These are phyloP conservation scores for Talaromyces trachyspermus DNA, from an alignment of 495 filamentous ascomycete species.

Conservation along the genomic window DNA sequence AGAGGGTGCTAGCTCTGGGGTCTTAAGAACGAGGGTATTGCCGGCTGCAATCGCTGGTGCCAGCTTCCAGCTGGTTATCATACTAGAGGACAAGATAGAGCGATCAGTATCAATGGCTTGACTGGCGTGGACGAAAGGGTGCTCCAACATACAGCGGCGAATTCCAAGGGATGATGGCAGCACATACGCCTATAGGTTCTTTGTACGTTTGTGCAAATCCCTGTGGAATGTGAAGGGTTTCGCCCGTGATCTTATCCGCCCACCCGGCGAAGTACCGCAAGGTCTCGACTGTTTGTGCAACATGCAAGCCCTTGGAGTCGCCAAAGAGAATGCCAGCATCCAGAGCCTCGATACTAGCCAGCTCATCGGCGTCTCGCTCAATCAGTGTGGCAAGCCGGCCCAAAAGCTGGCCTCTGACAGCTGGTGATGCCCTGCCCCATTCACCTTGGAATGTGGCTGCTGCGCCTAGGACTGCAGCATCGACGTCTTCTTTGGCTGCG, in stretches of 20 bases:
- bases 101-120: constrained; percentile 46
- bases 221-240: not conserved
- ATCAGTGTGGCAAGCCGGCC: too few species aligned
- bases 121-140: constrained; percentile 41
- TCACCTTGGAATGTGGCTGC: not conserved
- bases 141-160: constrained; percentile 15
- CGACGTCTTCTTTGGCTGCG: not conserved
- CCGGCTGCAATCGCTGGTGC: constrained; percentile 44
- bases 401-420: too few species aligned
- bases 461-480: not conserved
- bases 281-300: not conserved
- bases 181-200: constrained; percentile 3
- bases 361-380: too few species aligned
- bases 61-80: constrained; percentile 39
- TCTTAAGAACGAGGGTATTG: too few species aligned
- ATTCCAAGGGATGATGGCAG: constrained; percentile 31
- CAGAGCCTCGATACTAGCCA: too few species aligned
- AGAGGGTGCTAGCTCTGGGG: constrained; percentile 47
- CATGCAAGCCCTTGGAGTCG: too few species aligned
- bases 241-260: not conserved
- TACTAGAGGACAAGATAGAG: constrained; percentile 49
- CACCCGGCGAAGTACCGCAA: not conserved
- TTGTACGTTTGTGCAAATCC: not conserved
- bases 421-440: not conserved
- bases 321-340: too few species aligned